Evolutionary conservation across 257 asterid species (phyloP).

Genomic region (Solanum ahanhuiri): DNA sequence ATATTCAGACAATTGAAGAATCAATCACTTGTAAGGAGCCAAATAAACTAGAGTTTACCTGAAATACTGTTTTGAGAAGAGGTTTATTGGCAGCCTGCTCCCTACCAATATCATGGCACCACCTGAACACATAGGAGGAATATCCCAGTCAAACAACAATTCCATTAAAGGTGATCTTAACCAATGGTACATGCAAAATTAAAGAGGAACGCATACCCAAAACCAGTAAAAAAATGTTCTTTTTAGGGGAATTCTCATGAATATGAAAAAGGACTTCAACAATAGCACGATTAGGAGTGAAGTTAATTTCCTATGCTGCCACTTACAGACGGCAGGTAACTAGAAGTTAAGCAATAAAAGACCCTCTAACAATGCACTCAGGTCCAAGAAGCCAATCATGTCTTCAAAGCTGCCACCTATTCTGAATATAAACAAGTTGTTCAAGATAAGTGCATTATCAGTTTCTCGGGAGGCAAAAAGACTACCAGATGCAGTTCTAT

Average conservation of each 20-base stretch:
- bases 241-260: neutral
- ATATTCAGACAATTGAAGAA: neutral
- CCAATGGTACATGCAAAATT: neutral
- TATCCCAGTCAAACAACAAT: neutral
- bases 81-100: slow-evolving; percentile 27
- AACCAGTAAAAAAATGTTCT: neutral
- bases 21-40: neutral
- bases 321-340: neutral
- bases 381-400: neutral
- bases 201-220: neutral
- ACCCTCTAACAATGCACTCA: neutral
- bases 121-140: slow-evolving; percentile 5
- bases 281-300: neutral
- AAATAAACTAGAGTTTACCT: slow-evolving; percentile 11
- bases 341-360: neutral
- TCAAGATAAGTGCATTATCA: neutral
- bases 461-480: neutral
- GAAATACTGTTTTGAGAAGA: slow-evolving; percentile 23
- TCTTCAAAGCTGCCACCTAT: neutral
- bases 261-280: neutral
- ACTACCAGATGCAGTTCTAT: neutral
- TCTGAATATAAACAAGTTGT: neutral
- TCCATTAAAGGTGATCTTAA: neutral
- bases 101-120: slow-evolving; percentile 31
- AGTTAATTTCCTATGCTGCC: neutral